Evolutionary conservation across 2,329 filamentous ascomycete genomes (phyloP), one percentile per base, ranked within the genome.

Genomic region (Aspergillus transmontanensis): DNA sequence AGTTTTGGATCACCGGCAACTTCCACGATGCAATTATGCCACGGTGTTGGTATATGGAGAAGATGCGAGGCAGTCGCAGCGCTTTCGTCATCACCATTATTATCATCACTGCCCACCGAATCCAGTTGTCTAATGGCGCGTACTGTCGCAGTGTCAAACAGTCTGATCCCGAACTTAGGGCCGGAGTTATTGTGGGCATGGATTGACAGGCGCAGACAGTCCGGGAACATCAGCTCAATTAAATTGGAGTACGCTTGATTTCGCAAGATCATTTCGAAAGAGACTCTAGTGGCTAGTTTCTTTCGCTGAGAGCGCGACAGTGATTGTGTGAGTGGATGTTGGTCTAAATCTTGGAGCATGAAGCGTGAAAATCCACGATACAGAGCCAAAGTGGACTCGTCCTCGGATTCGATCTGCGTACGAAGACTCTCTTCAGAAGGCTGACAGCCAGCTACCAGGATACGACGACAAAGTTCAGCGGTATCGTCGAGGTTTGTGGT

Each of bases 181-280:
- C 80, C 51, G 11, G 51, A 39, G 34, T 55, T 55, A 55, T 39
- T 39, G 21, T 55, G 51, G n/a, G 81, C 80, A 61, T 83, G 82
- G 55, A 83, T 83, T 0, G 80, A 83, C 0, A 83, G 73, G n/a
- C 81, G 79, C 48, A 84, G 72, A 59, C 80, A 77, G 62, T 80
- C 76, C 1, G 81, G 81, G 63, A 82, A 78, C 2, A 83, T 66
- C 4, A 82, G 68, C 69, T 82, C 80, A n/a, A 82, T 74, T 16
- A 83, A 73, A 57, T 82, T 83, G 3, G 81, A 83, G 63, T 83
- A 83, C 11, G 80, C 80, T 62, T 82, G 80, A 65, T 83, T 83
- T 9, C 81, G 74, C 73, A 67, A 36, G 32, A 78, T 75, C 76
- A 78, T 79, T 61, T 78, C 76, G 43, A 73, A 70, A 1, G 77